Percentiles rank a stretch among this genome's conserved stretches.
Conservation (phyloP, 2,329 filamentous ascomycete genomes). For the Onygena corvina region DNA sequence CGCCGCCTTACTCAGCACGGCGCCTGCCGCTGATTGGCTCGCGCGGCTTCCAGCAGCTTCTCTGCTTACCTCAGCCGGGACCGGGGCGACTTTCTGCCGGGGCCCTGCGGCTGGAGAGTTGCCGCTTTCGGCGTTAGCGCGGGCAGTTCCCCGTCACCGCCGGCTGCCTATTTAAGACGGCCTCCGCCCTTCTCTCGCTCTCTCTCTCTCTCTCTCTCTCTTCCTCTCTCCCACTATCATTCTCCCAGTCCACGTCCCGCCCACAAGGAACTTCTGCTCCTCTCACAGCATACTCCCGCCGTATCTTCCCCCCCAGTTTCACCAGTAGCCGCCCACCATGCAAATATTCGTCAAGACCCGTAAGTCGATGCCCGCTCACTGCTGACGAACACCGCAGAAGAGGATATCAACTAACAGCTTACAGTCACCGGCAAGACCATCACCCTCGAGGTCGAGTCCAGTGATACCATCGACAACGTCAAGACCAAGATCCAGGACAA, state of each 20-base stretch:
- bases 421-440: constrained; percentile 51
- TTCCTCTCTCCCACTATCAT: constrained; percentile 11
- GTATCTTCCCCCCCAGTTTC: background rate
- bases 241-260: constrained; percentile 10
- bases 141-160: constrained; percentile 15
- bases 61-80: background rate
- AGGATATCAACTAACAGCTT: constrained; percentile 12
- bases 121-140: constrained; percentile 3
- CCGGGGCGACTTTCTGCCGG: background rate
- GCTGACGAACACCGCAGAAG: constrained; percentile 22
- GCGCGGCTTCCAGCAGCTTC: background rate
- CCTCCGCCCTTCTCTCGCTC: constrained; percentile 16
- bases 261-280: constrained; percentile 13
- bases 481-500: constrained; percentile 50
- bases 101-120: too few relatives aligned
- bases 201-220: constrained; percentile 14
- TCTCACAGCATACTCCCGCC: constrained; percentile 7
- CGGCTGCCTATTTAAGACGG: constrained; percentile 17
- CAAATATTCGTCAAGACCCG: constrained; percentile 98
- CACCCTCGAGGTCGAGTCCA: constrained; percentile 40
- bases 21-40: background rate
- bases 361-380: constrained; percentile 41
- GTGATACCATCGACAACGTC: constrained; percentile 42
- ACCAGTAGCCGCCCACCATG: constrained; percentile 46
- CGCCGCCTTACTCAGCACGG: background rate